Conservation (phyloP, 139 green algal species). For the Volvox africanus region DNA sequence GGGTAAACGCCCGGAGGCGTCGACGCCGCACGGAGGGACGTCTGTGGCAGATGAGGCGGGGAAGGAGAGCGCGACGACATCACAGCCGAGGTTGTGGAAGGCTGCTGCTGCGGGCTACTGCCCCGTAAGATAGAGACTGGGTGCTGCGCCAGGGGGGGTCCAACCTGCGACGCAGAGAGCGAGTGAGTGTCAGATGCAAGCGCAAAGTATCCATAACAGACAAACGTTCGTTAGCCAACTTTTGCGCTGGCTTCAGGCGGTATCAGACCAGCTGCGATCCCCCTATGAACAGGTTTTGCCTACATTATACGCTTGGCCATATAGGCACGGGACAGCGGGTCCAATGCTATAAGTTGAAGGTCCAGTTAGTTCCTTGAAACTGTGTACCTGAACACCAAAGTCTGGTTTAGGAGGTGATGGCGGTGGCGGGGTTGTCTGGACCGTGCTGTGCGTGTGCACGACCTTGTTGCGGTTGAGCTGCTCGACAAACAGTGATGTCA, state of each 20-base stretch:
- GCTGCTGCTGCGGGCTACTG: neutral
- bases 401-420: neutral
- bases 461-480: conserved; percentile 53
- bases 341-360: no score
- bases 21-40: neutral
- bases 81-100: neutral
- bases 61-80: neutral
- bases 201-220: no score
- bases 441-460: conserved; percentile 48
- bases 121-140: neutral
- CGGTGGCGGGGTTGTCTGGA: conserved; percentile 36
- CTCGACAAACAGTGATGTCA: conserved; percentile 53
- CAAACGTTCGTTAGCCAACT: no score
- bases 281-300: no score
- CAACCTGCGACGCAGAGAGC: neutral
- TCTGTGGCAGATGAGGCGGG: neutral
- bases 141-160: neutral
- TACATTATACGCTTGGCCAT: no score
- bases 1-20: neutral
- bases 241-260: no score
- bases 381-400: conserved; percentile 36
- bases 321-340: no score
- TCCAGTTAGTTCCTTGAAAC: no score
- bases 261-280: no score
- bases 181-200: no score